Conservation (phyloP, 306 rosid genomes). For the Abrus pulchellus region DNA sequence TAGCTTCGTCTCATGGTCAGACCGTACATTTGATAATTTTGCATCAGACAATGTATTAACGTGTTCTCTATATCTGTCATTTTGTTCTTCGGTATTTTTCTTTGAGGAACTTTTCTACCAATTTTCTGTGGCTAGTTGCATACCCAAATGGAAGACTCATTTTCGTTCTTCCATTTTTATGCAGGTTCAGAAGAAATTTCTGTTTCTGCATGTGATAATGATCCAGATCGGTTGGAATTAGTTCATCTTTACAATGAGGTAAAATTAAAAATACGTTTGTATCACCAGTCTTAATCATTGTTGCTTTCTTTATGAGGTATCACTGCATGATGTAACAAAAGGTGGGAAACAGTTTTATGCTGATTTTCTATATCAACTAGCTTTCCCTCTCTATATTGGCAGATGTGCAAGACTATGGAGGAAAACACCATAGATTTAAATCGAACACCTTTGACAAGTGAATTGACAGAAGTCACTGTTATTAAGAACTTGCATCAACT, state of each 20-base stretch:
- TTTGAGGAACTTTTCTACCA: background rate
- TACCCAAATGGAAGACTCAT: background rate
- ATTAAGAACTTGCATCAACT: constrained; percentile 55
- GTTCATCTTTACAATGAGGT: constrained; percentile 88
- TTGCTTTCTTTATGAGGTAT: constrained; percentile 10
- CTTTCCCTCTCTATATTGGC: constrained; percentile 47
- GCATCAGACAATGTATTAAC: constrained; percentile 23
- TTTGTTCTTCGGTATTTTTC: background rate
- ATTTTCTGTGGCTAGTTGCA: constrained; percentile 2
- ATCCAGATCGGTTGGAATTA: constrained; percentile 72
- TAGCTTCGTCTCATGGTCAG: background rate
- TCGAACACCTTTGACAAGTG: constrained; percentile 54
- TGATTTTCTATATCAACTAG: constrained; percentile 25
- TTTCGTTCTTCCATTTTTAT: constrained; percentile 40
- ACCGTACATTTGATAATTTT: constrained; percentile 28
- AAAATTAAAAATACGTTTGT: background rate
- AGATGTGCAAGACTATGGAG: constrained; percentile 83
- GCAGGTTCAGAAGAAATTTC: constrained; percentile 80
- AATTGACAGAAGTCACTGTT: constrained; percentile 42
- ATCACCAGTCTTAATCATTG: no score
- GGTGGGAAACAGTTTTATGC: constrained; percentile 13
- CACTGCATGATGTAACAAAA: background rate
- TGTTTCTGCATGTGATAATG: constrained; percentile 60
- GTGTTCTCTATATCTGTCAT: background rate
- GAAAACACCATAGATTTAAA: constrained; percentile 55